Percentiles rank a stretch among this genome's conserved stretches.
These are phyloP conservation scores for Metschnikowia dekortorum DNA, from an alignment of 805 yeast genomes.

Conservation along the genomic window DNA sequence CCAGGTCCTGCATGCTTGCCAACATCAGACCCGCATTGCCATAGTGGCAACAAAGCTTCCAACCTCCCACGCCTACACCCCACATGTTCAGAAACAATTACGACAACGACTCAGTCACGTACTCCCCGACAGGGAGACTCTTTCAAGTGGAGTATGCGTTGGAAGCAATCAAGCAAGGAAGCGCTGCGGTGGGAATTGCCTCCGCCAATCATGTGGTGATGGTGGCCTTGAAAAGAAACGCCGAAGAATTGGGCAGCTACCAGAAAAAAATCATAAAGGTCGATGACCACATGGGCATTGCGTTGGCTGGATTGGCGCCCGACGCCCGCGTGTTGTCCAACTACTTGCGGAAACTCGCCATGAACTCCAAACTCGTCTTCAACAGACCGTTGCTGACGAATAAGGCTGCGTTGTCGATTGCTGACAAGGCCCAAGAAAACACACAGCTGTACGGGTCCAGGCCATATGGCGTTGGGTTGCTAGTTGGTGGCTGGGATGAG, in stretches of 20 bases:
- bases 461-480: constrained; percentile 96
- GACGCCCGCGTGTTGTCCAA: constrained; percentile 94
- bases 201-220: constrained; percentile 84
- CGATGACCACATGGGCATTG: constrained; percentile 91
- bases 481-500: constrained; percentile 87
- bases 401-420: constrained; percentile 78
- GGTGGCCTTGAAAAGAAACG: constrained; percentile 91
- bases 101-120: constrained; percentile 97
- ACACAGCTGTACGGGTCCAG: constrained; percentile 95
- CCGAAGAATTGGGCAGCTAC: constrained; percentile 95
- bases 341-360: constrained; percentile 84
- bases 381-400: constrained; percentile 81
- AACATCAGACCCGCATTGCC: constrained; percentile 3
- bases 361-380: constrained; percentile 78
- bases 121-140: constrained; percentile 90
- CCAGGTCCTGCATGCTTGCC: constrained; percentile 5
- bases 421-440: constrained; percentile 95
- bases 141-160: constrained; percentile 80
- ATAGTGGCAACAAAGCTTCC: constrained; percentile 7
- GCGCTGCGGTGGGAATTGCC: constrained; percentile 92
- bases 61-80: neutral
- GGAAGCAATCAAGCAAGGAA: constrained; percentile 96
- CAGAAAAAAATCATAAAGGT: constrained; percentile 90
- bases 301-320: constrained; percentile 96
- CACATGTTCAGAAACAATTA: constrained; percentile 89